phyloP scores from a whole-genome alignment of 2,329 filamentous ascomycete species.

The Hypomyces perniciosus region DNA sequence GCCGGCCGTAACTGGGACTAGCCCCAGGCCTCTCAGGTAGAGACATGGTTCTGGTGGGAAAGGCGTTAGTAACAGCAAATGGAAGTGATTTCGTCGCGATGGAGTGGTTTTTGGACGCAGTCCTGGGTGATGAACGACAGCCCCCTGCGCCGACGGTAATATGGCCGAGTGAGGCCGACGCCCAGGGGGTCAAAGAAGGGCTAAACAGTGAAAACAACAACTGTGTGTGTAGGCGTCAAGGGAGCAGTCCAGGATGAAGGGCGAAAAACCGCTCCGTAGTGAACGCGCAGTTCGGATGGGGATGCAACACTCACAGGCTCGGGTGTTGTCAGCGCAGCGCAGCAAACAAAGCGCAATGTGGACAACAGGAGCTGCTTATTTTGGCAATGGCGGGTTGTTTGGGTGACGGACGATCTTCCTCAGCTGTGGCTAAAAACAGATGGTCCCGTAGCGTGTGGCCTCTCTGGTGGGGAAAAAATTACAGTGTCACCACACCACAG shows the following conservation, averaged over 20 bases:
- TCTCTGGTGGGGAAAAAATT: conserved; percentile 7
- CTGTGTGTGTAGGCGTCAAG: too few relatives aligned
- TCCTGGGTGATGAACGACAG: not conserved
- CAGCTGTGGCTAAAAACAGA: conserved; percentile 9
- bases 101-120: conserved; percentile 1
- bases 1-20: conserved; percentile 54
- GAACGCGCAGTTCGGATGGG: too few relatives aligned
- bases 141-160: not conserved
- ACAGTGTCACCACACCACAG: conserved; percentile 5
- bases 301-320: conserved; percentile 4
- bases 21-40: conserved; percentile 60
- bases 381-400: conserved; percentile 10
- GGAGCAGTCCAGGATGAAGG: not conserved
- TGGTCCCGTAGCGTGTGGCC: not conserved
- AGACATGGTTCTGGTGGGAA: conserved; percentile 46
- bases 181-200: not conserved
- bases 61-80: conserved; percentile 3
- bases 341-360: conserved; percentile 7
- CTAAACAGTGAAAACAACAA: not conserved
- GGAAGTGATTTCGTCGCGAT: conserved; percentile 2
- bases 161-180: not conserved
- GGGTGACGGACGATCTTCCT: conserved; percentile 9
- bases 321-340: conserved; percentile 8
- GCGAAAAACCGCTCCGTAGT: not conserved
- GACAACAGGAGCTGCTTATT: conserved; percentile 4